Evolutionary conservation across 2,329 filamentous ascomycete genomes (phyloP).

Genomic region (Paraconiothyrium brasiliense): DNA sequence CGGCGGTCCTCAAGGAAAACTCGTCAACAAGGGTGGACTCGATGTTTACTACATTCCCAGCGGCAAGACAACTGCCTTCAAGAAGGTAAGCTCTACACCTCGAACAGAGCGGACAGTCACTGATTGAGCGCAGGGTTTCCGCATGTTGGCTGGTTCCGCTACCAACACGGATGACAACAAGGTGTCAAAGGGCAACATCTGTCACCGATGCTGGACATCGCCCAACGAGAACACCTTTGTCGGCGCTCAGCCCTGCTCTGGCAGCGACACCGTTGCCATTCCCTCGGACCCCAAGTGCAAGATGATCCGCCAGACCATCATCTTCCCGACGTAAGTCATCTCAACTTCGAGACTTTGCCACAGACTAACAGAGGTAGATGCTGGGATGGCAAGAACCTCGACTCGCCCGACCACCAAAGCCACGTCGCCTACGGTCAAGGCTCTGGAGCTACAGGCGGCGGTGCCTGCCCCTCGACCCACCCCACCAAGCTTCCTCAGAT

Average conservation of each 20-base stretch:
- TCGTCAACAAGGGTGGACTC: constrained; percentile 47
- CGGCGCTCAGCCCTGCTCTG: constrained; percentile 61
- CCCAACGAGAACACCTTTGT: constrained; percentile 59
- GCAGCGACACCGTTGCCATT: constrained; percentile 61
- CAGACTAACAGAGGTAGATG: constrained; percentile 22
- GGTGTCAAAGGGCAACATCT: constrained; percentile 41
- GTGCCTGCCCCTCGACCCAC: constrained; percentile 55
- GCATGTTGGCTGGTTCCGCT: constrained; percentile 44
- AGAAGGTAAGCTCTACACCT: constrained; percentile 30
- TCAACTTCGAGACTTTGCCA: not conserved
- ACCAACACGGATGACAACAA: constrained; percentile 43
- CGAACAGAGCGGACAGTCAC: not conserved
- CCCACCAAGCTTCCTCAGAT: constrained; percentile 46
- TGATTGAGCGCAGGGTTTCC: constrained; percentile 37
- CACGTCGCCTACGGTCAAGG: constrained; percentile 59
- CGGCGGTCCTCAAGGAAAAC: constrained; percentile 45
- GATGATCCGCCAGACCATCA: constrained; percentile 64
- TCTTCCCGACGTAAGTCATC: constrained; percentile 51
- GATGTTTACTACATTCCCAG: constrained; percentile 48
- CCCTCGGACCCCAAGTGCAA: constrained; percentile 58
- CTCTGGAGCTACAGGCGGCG: constrained; percentile 57
- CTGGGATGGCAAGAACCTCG: constrained; percentile 44
- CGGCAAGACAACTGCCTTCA: constrained; percentile 47
- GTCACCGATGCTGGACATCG: constrained; percentile 52
- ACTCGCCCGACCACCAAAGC: constrained; percentile 46